Base-by-base conservation (phyloP, 306 rosid species). In the Quercus dentata region DNA sequence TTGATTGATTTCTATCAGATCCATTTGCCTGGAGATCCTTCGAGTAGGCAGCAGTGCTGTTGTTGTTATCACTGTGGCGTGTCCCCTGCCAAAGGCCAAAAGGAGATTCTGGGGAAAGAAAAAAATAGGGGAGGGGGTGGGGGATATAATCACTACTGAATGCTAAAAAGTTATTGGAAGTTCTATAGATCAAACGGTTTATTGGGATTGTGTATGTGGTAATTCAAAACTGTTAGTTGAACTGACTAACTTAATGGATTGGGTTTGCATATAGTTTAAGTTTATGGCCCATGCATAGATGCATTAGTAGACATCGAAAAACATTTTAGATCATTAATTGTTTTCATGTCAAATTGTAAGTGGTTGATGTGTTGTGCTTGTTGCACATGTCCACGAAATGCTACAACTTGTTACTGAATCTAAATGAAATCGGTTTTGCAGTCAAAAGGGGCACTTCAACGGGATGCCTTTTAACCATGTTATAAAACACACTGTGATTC, bases 391-490 rank as follows among this genome's bases (percentile, higher is more conserved):
- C 72, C 51, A n/a, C 52, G 2, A 9, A 63, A 63, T 67, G 72
- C 72, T 67, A 18, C 72, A 46, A 19, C 52, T 46, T 67, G 46
- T 67, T 35, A 35, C 52, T 67, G 74, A 73, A 78, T 51, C 74
- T 49, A 68, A 73, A 57, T 56, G 76, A 30, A 31, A 68, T 62
- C 70, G 75, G 65, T 80, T 79, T 82, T 85, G 86, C 94, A 92
- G 97, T 83, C 99, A 95, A 85, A 92, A 92, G 73, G 90, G 94
- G 54, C 91, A 85, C 81, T 95, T 92, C 81, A 90, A 88, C 76
- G 97, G 94, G 74, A 92, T 91, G 99, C 85, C 70, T 78, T 95
- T 95, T 80, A 87, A 87, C 44, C 92, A 85, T 14, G 99, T 95
- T 74, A 89, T 95, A 63, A 95, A 95, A 83, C 91, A 95, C 83